A percentile compares a stretch with the other conserved stretches of the same genome.
These are phyloP conservation scores for Schwanniomyces pseudopolymorphus DNA, from an alignment of 805 yeast species.

Conservation along the genomic window DNA sequence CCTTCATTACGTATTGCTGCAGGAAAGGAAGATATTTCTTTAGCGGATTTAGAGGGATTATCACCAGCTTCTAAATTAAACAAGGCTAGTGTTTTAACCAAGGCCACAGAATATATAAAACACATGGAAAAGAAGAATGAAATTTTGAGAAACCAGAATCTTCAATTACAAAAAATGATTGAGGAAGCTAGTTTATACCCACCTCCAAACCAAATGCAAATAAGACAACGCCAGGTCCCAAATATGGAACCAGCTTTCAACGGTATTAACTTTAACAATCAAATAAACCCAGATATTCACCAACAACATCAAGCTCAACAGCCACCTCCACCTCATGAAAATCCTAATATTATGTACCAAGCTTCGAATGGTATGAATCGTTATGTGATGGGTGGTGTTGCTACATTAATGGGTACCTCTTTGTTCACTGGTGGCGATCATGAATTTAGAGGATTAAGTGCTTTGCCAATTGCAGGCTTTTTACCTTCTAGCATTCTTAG, in stretches of 20 bases:
- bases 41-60: slow-evolving; percentile 64
- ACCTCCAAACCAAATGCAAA: slow-evolving; percentile 10
- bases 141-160: slow-evolving; percentile 46
- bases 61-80: slow-evolving; percentile 75
- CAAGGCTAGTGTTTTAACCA: slow-evolving; percentile 72
- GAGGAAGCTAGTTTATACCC: slow-evolving; percentile 26
- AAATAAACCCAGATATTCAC: neutral
- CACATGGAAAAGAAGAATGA: slow-evolving; percentile 68
- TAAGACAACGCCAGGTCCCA: slow-evolving; percentile 15
- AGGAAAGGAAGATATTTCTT: slow-evolving; percentile 41
- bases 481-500: slow-evolving; percentile 16
- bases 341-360: slow-evolving; percentile 5
- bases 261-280: slow-evolving; percentile 16
- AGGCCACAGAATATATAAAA: slow-evolving; percentile 75
- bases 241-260: slow-evolving; percentile 18
- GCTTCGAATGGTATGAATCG: slow-evolving; percentile 34
- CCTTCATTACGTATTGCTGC: slow-evolving; percentile 71
- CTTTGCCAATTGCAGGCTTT: slow-evolving; percentile 38
- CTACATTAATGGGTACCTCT: slow-evolving; percentile 62
- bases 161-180: slow-evolving; percentile 37
- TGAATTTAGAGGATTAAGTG: slow-evolving; percentile 46
- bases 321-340: slow-evolving; percentile 3
- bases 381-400: slow-evolving; percentile 61
- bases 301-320: slow-evolving; percentile 11
- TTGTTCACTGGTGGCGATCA: slow-evolving; percentile 49